Conservation (phyloP, 352 stramenopile species). For the Pythium sp. region DNA sequence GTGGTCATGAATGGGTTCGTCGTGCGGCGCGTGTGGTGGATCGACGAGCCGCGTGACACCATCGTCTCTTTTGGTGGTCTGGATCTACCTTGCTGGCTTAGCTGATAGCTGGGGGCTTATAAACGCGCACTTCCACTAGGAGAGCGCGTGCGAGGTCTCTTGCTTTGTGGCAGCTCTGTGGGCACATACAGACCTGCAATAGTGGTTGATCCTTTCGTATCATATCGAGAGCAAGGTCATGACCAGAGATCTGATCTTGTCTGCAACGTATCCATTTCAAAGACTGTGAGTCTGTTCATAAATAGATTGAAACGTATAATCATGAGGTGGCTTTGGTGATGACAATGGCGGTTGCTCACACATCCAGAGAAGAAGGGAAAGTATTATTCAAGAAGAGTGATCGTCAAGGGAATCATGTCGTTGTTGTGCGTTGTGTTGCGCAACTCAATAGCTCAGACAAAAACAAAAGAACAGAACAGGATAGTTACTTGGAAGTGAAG, state of each 20-base stretch:
- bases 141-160: constrained; percentile 3
- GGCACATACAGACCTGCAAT: background rate
- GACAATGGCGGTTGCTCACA: too few species aligned
- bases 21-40: constrained; percentile 68
- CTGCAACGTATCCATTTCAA: constrained; percentile 5
- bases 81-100: background rate
- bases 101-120: too few species aligned
- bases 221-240: background rate
- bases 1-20: constrained; percentile 86
- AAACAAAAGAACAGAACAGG: too few species aligned
- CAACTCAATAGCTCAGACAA: too few species aligned
- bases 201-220: background rate
- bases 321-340: too few species aligned
- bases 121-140: background rate
- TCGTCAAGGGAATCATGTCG: too few species aligned
- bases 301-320: too few species aligned
- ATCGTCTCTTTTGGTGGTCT: constrained; percentile 22
- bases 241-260: constrained; percentile 8
- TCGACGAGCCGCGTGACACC: constrained; percentile 69
- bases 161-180: constrained; percentile 1
- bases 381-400: too few species aligned
- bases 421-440: too few species aligned
- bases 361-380: too few species aligned
- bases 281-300: background rate
- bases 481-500: too few species aligned